Evolutionary conservation across 2,329 filamentous ascomycete species (phyloP).

Genomic region (Colletotrichum phormii): DNA sequence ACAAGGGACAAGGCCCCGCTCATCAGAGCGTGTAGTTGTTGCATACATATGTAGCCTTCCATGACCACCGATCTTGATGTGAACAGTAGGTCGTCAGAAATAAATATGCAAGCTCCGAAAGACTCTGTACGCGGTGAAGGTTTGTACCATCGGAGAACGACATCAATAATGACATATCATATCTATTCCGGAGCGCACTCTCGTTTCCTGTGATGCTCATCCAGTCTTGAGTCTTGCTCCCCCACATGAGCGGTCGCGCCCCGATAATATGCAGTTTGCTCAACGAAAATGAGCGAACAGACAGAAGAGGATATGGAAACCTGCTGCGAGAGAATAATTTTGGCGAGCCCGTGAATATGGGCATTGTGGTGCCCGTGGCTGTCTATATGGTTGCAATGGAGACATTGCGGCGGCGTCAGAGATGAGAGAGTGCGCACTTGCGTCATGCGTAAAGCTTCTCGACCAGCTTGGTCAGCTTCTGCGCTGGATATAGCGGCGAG

Average conservation of each 20-base stretch:
- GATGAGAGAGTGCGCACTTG: neutral
- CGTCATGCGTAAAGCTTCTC: neutral
- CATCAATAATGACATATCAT: conserved; percentile 18
- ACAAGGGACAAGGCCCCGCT: conserved; percentile 27
- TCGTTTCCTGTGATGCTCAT: neutral
- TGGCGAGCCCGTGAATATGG: neutral
- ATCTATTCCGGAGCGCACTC: neutral
- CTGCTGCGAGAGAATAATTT: neutral
- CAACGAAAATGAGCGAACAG: neutral
- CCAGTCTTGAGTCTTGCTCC: neutral
- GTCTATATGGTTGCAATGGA: neutral
- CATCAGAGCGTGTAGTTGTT: conserved; percentile 4
- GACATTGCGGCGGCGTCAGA: neutral
- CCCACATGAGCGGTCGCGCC: neutral
- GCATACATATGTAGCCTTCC: conserved; percentile 23
- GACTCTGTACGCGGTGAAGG: neutral
- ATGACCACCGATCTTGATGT: neutral
- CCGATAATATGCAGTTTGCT: neutral
- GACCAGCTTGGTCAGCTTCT: neutral
- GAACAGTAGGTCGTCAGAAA: conserved; percentile 2
- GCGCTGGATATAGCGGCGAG: neutral
- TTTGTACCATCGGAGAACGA: conserved; percentile 5
- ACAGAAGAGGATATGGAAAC: neutral
- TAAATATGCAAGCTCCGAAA: neutral
- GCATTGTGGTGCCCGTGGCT: neutral